Conservation (phyloP, 192 early-diverging fungal species). For the Rhizophagus sp. region DNA sequence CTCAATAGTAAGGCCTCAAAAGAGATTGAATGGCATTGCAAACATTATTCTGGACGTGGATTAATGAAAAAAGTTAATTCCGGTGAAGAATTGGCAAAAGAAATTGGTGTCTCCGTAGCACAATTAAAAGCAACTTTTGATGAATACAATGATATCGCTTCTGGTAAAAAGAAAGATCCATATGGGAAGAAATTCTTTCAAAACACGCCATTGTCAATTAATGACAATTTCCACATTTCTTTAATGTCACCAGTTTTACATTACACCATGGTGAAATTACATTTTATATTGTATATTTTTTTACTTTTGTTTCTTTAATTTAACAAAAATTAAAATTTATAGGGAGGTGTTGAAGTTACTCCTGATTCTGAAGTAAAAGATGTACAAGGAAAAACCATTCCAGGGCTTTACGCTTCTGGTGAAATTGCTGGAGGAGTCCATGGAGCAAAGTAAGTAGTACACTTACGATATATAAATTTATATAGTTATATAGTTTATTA, state of each 20-base stretch:
- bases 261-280: constrained; percentile 73
- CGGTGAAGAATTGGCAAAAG: constrained; percentile 77
- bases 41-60: constrained; percentile 87
- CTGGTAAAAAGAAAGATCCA: constrained; percentile 57
- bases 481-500: not conserved
- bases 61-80: constrained; percentile 81
- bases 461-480: not conserved
- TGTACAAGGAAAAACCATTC: constrained; percentile 56
- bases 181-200: constrained; percentile 75
- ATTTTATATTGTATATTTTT: no score
- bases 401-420: constrained; percentile 87
- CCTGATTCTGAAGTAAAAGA: constrained; percentile 64
- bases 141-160: constrained; percentile 61
- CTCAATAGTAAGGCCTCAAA: constrained; percentile 83
- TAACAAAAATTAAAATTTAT: constrained; percentile 35
- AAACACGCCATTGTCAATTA: constrained; percentile 55
- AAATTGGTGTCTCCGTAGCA: constrained; percentile 59
- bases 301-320: not conserved
- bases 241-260: constrained; percentile 81
- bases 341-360: constrained; percentile 86
- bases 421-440: constrained; percentile 96
- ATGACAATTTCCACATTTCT: constrained; percentile 64
- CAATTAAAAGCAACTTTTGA: constrained; percentile 58
- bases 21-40: constrained; percentile 93
- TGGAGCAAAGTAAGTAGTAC: constrained; percentile 63